These are phyloP conservation scores for Monilinia polystroma DNA, from an alignment of 2,329 filamentous ascomycete genomes.

Conservation along the genomic window DNA sequence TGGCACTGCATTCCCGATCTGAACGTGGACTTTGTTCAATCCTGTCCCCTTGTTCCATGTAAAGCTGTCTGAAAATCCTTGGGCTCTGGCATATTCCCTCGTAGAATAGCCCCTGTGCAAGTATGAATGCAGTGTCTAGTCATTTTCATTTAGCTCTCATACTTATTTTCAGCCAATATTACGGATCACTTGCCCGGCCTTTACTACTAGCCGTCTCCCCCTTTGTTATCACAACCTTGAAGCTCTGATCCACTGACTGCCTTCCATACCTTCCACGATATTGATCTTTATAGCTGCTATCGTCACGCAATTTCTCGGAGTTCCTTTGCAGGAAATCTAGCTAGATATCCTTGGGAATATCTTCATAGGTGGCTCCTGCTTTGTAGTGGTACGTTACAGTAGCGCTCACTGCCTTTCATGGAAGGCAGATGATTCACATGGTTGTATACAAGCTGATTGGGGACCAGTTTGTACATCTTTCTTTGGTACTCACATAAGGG, in stretches of 20 bases:
- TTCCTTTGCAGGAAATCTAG: background rate
- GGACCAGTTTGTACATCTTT: background rate
- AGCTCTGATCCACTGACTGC: background rate
- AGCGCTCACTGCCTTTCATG: background rate
- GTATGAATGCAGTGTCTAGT: conserved; percentile 26
- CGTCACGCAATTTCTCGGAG: too few relatives aligned
- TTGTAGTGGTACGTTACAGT: conserved; percentile 23
- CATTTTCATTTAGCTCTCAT: too few relatives aligned
- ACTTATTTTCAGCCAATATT: too few relatives aligned
- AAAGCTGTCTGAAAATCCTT: conserved; percentile 29
- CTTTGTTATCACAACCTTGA: conserved; percentile 15
- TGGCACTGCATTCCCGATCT: conserved; percentile 21
- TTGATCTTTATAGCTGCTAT: background rate
- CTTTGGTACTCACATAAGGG: conserved; percentile 27
- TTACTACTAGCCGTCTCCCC: background rate
- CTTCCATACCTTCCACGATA: background rate
- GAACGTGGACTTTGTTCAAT: conserved; percentile 15
- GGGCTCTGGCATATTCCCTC: conserved; percentile 27
- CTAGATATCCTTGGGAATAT: conserved; percentile 10
- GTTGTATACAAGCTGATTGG: conserved; percentile 16
- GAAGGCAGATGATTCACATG: conserved; percentile 17
- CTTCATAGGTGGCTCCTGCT: conserved; percentile 20
- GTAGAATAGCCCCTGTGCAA: conserved; percentile 23
- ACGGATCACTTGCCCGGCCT: conserved; percentile 2
- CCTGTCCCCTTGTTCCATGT: conserved; percentile 21